Conservation (phyloP, 2,329 filamentous ascomycete species). For the Pleomassaria siparia region DNA sequence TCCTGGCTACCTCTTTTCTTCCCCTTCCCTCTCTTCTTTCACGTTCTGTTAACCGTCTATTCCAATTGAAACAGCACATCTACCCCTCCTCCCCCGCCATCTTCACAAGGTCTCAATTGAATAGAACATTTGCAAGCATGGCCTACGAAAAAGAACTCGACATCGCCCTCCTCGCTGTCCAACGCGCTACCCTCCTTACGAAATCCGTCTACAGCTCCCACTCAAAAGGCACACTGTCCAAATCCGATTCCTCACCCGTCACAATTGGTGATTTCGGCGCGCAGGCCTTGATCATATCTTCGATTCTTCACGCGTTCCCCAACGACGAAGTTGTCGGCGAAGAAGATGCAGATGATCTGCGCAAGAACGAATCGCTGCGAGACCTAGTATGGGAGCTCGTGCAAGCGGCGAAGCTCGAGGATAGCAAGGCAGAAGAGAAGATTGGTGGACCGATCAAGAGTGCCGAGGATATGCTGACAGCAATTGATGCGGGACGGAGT, state of each 20-base stretch:
- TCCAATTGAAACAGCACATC: conserved; percentile 34
- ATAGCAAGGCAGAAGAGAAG: conserved; percentile 63
- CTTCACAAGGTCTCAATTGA: conserved; percentile 12
- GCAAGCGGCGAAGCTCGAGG: conserved; percentile 67
- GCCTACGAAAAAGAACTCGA: conserved; percentile 75
- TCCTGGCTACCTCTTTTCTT: conserved; percentile 36
- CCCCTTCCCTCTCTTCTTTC: conserved; percentile 27
- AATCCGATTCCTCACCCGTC: conserved; percentile 94
- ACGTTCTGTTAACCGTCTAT: conserved; percentile 30
- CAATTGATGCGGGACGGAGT: conserved; percentile 63
- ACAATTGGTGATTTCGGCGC: conserved; percentile 98
- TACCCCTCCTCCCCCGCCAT: conserved; percentile 29
- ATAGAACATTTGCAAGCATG: conserved; percentile 24
- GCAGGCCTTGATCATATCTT: conserved; percentile 91
- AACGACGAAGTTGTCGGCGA: conserved; percentile 90
- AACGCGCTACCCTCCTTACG: conserved; percentile 75
- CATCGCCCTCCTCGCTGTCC: conserved; percentile 84
- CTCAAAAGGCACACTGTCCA: conserved; percentile 90
- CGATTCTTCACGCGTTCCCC: conserved; percentile 87
- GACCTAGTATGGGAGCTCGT: conserved; percentile 85
- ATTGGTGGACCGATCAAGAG: conserved; percentile 70
- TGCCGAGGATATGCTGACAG: conserved; percentile 64
- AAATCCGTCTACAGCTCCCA: conserved; percentile 82
- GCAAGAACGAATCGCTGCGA: conserved; percentile 68
- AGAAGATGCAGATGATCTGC: conserved; percentile 83